Conservation (phyloP, 179 eudicot genomes). For the Dionaea muscipula region DNA sequence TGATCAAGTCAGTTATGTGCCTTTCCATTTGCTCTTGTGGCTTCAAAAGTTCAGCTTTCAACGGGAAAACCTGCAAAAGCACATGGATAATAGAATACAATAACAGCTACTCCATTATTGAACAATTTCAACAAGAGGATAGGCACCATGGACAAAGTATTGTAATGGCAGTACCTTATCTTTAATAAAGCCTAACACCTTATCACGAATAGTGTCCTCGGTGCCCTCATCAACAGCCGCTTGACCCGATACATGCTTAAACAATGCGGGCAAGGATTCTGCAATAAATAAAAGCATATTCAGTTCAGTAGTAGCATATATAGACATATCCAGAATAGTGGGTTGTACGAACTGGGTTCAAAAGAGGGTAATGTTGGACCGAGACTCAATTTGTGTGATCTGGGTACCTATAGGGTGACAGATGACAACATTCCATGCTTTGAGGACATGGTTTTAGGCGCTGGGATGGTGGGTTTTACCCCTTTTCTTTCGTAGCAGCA, state of each 20-base stretch:
- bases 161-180: slow-evolving; percentile 54
- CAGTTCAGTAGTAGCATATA: too few relatives aligned
- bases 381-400: too few relatives aligned
- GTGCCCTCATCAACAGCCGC: slow-evolving; percentile 48
- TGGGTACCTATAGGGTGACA: too few relatives aligned
- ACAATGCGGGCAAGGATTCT: slow-evolving; percentile 87
- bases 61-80: slow-evolving; percentile 63
- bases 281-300: slow-evolving; percentile 8
- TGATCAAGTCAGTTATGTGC: slow-evolving; percentile 84
- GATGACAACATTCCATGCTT: too few relatives aligned
- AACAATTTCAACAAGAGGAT: not conserved
- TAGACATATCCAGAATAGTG: too few relatives aligned
- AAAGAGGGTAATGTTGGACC: too few relatives aligned
- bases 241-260: slow-evolving; percentile 61
- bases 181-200: slow-evolving; percentile 60
- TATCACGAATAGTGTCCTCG: slow-evolving; percentile 81
- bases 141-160: slow-evolving; percentile 3
- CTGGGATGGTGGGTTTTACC: too few relatives aligned
- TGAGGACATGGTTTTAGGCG: too few relatives aligned
- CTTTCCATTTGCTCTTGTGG: slow-evolving; percentile 96
- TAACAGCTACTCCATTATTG: not conserved
- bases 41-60: slow-evolving; percentile 77
- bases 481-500: too few relatives aligned
- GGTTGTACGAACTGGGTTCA: too few relatives aligned
- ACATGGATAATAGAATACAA: not conserved